A percentile compares a stretch with the other conserved stretches of the same genome.
These are phyloP conservation scores for Apiotrichum brassicae DNA, from an alignment of 1,284 basidiomycete species.

Conservation along the genomic window DNA sequence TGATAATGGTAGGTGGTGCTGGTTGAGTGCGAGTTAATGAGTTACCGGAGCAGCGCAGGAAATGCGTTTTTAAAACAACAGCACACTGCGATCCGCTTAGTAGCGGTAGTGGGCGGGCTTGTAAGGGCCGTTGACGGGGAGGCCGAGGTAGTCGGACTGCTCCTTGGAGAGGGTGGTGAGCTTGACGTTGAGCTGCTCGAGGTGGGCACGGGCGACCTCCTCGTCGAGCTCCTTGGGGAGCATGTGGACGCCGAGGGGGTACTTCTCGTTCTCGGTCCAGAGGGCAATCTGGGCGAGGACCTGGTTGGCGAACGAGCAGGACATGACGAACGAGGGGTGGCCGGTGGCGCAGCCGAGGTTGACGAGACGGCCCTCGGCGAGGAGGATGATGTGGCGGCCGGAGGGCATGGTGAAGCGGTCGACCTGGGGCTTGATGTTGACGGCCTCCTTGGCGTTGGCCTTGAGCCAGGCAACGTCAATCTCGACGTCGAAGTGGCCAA, in stretches of 20 bases:
- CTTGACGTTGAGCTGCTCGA: slow-evolving; percentile 86
- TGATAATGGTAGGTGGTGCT: neutral
- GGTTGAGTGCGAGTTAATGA: neutral
- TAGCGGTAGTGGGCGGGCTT: slow-evolving; percentile 64
- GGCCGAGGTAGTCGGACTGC: slow-evolving; percentile 89
- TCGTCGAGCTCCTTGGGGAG: slow-evolving; percentile 96
- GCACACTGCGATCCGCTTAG: neutral
- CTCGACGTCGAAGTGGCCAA: slow-evolving; percentile 98
- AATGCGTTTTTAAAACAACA: neutral
- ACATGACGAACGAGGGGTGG: slow-evolving; percentile 93
- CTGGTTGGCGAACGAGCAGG: slow-evolving; percentile 99
- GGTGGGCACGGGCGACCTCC: slow-evolving; percentile 94
- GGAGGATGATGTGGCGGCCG: slow-evolving; percentile 91
- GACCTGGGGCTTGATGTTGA: slow-evolving; percentile 99
- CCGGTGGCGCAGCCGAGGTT: slow-evolving; percentile 92
- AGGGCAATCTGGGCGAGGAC: slow-evolving; percentile 97
- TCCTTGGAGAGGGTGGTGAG: slow-evolving; percentile 71
- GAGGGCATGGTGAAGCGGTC: slow-evolving; percentile 90
- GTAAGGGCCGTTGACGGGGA: slow-evolving; percentile 85
- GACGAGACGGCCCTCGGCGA: slow-evolving; percentile 97
- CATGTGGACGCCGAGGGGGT: slow-evolving; percentile 92
- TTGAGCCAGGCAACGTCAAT: slow-evolving; percentile 99
- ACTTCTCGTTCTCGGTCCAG: slow-evolving; percentile 74
- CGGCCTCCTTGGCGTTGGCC: slow-evolving; percentile 72
- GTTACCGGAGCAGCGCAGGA: neutral